Evolutionary conservation across 306 rosid genomes (phyloP).

Genomic region (Ammopiptanthus mongolicus): DNA sequence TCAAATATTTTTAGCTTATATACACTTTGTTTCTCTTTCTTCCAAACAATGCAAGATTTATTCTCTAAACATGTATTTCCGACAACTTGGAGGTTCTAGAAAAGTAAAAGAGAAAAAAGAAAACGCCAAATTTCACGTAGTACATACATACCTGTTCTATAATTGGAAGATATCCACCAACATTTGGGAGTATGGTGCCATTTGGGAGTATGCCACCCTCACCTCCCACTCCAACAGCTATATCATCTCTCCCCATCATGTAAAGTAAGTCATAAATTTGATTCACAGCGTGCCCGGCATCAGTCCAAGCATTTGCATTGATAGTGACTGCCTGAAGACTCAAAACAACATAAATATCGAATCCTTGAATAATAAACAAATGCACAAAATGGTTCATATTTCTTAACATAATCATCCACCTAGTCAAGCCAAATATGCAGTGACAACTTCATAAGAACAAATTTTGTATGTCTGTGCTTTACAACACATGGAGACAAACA

Average conservation of each 20-base stretch:
- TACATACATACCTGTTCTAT: slow-evolving; percentile 79
- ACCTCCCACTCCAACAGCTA: slow-evolving; percentile 89
- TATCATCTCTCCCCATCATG: slow-evolving; percentile 91
- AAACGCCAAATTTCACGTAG: neutral
- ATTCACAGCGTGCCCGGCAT: slow-evolving; percentile 82
- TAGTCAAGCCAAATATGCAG: neutral
- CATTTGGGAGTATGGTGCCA: slow-evolving; percentile 71
- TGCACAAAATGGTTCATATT: neutral
- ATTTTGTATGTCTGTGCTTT: neutral
- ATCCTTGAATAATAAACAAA: neutral
- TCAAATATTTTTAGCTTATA: no score
- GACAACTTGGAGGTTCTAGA: neutral
- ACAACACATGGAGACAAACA: slow-evolving; percentile 3
- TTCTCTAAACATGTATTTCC: neutral
- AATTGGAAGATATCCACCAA: slow-evolving; percentile 90
- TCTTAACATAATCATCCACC: neutral
- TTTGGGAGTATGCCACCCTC: slow-evolving; percentile 78
- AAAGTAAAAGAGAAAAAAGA: neutral
- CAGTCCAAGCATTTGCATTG: slow-evolving; percentile 78
- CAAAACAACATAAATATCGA: neutral
- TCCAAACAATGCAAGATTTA: no score
- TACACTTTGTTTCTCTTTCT: no score
- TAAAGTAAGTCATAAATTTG: slow-evolving; percentile 82
- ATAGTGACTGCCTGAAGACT: slow-evolving; percentile 60
- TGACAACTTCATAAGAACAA: slow-evolving; percentile 4